Evolutionary conservation across 805 yeast species (phyloP).

Genomic region (Wickerhamomyces chambardii): DNA sequence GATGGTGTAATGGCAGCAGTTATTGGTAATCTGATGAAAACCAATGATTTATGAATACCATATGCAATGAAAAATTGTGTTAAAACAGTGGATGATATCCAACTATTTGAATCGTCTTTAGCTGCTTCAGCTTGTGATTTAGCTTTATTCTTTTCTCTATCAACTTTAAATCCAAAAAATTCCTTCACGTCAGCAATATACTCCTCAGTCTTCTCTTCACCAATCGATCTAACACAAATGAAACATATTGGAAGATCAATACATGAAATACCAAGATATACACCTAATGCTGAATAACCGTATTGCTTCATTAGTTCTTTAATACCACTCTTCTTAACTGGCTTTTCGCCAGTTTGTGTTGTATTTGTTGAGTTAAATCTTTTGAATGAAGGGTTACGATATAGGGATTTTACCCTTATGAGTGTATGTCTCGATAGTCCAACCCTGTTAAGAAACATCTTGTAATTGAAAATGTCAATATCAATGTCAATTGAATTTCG

Average conservation of each 20-base stretch:
- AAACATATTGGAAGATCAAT: constrained; percentile 83
- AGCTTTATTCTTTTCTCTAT: constrained; percentile 20
- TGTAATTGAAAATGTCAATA: not conserved
- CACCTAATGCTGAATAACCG: constrained; percentile 87
- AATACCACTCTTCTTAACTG: constrained; percentile 19
- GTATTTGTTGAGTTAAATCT: not conserved
- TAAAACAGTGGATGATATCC: constrained; percentile 35
- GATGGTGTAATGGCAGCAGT: constrained; percentile 90
- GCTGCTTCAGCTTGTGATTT: constrained; percentile 10
- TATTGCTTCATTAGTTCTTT: constrained; percentile 73
- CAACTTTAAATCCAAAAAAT: constrained; percentile 46
- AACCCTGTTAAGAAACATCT: too few relatives aligned
- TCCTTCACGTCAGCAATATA: constrained; percentile 54
- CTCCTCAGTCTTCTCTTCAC: constrained; percentile 71
- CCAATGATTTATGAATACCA: constrained; percentile 82
- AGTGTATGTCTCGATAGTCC: too few relatives aligned
- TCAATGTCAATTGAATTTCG: not conserved
- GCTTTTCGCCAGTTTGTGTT: constrained; percentile 2
- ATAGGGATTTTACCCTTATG: too few relatives aligned
- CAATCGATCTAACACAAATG: constrained; percentile 74
- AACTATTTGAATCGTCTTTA: constrained; percentile 4
- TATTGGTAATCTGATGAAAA: constrained; percentile 77
- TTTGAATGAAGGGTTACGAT: too few relatives aligned
- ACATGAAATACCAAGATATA: constrained; percentile 63
- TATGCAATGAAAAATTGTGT: constrained; percentile 89